Evolutionary conservation across 2,329 filamentous ascomycete genomes (phyloP).

Genomic region (Venturiaceae sp.): DNA sequence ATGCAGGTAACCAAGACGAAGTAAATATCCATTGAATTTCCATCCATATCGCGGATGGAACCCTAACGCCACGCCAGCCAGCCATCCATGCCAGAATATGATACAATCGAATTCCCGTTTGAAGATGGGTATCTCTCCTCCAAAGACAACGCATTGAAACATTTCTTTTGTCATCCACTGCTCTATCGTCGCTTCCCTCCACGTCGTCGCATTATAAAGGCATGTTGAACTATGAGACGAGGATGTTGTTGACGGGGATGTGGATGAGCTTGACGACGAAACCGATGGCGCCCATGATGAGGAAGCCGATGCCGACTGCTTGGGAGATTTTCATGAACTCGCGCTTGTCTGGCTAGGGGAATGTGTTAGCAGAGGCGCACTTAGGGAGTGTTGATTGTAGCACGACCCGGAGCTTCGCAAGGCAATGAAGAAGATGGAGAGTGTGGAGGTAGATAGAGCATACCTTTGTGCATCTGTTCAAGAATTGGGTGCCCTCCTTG

Average conservation of each 20-base stretch:
- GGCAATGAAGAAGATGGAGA: not conserved
- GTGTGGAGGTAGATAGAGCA: not conserved
- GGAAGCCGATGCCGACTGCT: slow-evolving; percentile 59
- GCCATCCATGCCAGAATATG: not conserved
- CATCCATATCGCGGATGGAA: not conserved
- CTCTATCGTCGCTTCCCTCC: not conserved
- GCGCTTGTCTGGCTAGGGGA: not conserved
- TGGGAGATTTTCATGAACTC: slow-evolving; percentile 46
- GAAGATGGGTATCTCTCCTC: not conserved
- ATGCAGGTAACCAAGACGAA: not conserved
- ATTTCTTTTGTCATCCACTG: no score
- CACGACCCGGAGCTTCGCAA: not conserved
- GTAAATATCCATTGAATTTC: not conserved
- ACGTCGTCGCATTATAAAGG: not conserved
- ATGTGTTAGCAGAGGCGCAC: not conserved
- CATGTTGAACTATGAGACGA: slow-evolving; percentile 32
- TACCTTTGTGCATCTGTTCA: slow-evolving; percentile 50
- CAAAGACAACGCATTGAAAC: not conserved
- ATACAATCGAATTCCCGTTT: not conserved
- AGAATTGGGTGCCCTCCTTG: slow-evolving; percentile 52
- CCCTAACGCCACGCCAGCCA: not conserved
- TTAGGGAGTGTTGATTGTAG: not conserved
- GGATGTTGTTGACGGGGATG: slow-evolving; percentile 61
- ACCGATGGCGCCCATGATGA: slow-evolving; percentile 61
- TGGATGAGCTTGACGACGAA: slow-evolving; percentile 65